A percentile compares a stretch with the other conserved stretches of the same genome.
Conservation (phyloP, 2,329 filamentous ascomycete species). For the Phialemonium atrogriseum region DNA sequence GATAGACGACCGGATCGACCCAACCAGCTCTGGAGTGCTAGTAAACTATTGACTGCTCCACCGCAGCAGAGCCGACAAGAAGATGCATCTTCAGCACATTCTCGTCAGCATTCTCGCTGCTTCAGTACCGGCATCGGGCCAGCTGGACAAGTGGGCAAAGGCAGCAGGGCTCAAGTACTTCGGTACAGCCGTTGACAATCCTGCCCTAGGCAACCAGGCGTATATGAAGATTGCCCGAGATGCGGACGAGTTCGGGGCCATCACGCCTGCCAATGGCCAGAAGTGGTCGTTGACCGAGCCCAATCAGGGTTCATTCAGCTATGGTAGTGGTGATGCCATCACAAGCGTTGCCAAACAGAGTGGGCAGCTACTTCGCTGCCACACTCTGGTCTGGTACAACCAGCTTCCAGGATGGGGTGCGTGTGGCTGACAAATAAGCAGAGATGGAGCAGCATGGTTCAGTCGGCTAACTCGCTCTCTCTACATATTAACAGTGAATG, state of each 20-base stretch:
- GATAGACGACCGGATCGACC: no score
- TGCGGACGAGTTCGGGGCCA: slow-evolving; percentile 49
- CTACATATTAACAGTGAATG: no score
- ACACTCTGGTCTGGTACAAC: slow-evolving; percentile 44
- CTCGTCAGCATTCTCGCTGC: no score
- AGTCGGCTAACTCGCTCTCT: slow-evolving; percentile 4
- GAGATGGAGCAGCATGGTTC: neutral
- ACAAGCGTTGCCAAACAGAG: slow-evolving; percentile 36
- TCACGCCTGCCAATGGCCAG: slow-evolving; percentile 55
- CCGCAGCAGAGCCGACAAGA: no score
- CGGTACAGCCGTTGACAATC: slow-evolving; percentile 56
- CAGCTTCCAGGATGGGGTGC: slow-evolving; percentile 44
- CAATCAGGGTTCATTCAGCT: slow-evolving; percentile 46
- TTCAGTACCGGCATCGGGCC: no score
- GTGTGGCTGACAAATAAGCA: neutral
- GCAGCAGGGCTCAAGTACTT: slow-evolving; percentile 52
- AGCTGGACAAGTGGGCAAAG: slow-evolving; percentile 43
- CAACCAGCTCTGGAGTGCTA: no score
- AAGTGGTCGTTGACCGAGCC: slow-evolving; percentile 57
- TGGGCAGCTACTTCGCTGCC: slow-evolving; percentile 48
- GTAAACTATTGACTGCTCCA: no score
- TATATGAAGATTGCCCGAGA: slow-evolving; percentile 48
- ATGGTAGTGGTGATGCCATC: slow-evolving; percentile 44
- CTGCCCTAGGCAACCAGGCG: slow-evolving; percentile 38
- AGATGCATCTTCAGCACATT: no score